phyloP scores from a whole-genome alignment of 129 eudicot species.

The Lactuca sativa region DNA sequence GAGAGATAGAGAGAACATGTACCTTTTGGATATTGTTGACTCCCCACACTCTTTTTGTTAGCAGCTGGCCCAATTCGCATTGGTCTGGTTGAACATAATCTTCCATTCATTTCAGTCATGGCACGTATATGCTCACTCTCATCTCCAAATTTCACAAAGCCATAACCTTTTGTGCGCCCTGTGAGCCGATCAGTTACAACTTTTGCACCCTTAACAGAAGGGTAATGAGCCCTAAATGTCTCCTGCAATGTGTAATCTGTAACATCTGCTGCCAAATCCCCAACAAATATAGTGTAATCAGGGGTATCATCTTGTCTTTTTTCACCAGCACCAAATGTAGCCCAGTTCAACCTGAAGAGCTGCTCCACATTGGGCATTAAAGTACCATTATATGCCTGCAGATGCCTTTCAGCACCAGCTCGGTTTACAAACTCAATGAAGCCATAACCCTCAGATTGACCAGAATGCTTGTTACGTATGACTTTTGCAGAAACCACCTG shows the following conservation, averaged over 20 bases:
- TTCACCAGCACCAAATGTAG: conserved; percentile 88
- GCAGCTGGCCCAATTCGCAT: conserved; percentile 97
- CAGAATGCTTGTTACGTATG: conserved; percentile 86
- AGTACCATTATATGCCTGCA: conserved; percentile 75
- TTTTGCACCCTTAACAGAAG: conserved; percentile 85
- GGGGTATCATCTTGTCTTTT: conserved; percentile 45
- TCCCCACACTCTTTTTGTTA: conserved; percentile 50
- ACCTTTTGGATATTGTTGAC: conserved; percentile 66
- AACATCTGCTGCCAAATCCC: conserved; percentile 92
- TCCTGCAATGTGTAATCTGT: conserved; percentile 84
- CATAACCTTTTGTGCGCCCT: conserved; percentile 92
- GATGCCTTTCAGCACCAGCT: conserved; percentile 83
- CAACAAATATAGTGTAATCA: conserved; percentile 82
- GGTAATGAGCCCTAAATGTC: conserved; percentile 79
- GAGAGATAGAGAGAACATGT: conserved; percentile 12
- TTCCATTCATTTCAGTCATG: conserved; percentile 97
- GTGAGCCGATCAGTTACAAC: conserved; percentile 87
- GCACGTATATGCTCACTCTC: conserved; percentile 85
- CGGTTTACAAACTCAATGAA: conserved; percentile 72
- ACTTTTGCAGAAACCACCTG: conserved; percentile 86
- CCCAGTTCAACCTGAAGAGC: conserved; percentile 84
- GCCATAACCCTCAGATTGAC: conserved; percentile 92
- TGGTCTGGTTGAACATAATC: conserved; percentile 75
- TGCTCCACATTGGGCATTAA: conserved; percentile 87
- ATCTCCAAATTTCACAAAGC: conserved; percentile 92